These are phyloP conservation scores for Lenwebbia sp. DNA, from an alignment of 345 rosid genomes.

Conservation along the genomic window DNA sequence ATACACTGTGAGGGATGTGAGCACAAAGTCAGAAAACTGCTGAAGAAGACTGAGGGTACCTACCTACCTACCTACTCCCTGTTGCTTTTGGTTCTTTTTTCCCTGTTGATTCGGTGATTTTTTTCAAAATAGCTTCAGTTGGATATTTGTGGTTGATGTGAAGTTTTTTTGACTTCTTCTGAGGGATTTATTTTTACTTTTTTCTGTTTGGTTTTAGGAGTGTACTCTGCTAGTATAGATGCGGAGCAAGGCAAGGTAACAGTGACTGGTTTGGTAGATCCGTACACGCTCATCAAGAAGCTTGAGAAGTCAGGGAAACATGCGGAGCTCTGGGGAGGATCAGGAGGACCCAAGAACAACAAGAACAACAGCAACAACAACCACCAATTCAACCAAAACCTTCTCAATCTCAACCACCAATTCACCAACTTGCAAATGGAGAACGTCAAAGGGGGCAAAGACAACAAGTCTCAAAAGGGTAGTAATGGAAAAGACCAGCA, in stretches of 20 bases:
- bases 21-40: conserved; percentile 61
- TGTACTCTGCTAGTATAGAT: conserved; percentile 47
- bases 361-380: background rate
- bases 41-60: conserved; percentile 70
- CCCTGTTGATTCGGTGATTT: background rate
- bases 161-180: background rate
- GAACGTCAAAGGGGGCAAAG: conserved; percentile 20
- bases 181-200: background rate
- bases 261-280: conserved; percentile 81
- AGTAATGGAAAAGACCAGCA: conserved; percentile 25
- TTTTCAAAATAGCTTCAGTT: background rate
- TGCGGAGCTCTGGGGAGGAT: conserved; percentile 77
- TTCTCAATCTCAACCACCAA: conserved; percentile 27
- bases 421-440: conserved; percentile 34
- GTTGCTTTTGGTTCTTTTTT: background rate
- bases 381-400: conserved; percentile 12
- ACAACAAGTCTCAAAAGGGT: conserved; percentile 41
- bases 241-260: conserved; percentile 82
- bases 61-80: conserved; percentile 1
- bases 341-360: conserved; percentile 33
- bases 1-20: conserved; percentile 94
- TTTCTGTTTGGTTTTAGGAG: conserved; percentile 33
- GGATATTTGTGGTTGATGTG: background rate
- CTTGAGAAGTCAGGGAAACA: conserved; percentile 84
- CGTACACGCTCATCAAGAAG: conserved; percentile 55